Conservation (phyloP, 2,329 filamentous ascomycete genomes). For the Apiospora malaysiana region DNA sequence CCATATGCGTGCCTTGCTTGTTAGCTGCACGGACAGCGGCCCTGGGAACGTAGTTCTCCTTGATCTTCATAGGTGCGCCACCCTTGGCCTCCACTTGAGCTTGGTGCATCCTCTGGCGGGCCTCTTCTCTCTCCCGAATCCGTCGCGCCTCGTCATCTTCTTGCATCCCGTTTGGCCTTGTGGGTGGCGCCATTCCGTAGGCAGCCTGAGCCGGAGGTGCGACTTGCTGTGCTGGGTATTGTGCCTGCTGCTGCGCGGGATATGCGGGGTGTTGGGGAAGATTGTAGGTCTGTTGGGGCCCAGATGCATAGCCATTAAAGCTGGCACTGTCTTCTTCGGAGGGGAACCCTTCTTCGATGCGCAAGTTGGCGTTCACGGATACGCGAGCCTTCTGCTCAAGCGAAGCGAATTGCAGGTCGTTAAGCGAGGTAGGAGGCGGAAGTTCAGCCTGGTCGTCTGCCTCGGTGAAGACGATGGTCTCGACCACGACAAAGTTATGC, state of each 20-base stretch:
- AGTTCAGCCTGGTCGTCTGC: slow-evolving; percentile 85
- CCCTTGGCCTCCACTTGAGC: slow-evolving; percentile 79
- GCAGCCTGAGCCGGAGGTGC: slow-evolving; percentile 47
- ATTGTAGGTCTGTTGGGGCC: slow-evolving; percentile 43
- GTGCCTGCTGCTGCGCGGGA: slow-evolving; percentile 39
- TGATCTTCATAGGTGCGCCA: slow-evolving; percentile 82
- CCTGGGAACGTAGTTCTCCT: slow-evolving; percentile 89
- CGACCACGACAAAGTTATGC: slow-evolving; percentile 96
- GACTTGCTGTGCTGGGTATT: slow-evolving; percentile 38
- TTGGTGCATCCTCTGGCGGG: slow-evolving; percentile 70
- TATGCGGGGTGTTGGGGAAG: slow-evolving; percentile 53
- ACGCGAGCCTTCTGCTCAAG: slow-evolving; percentile 94
- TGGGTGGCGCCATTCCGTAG: slow-evolving; percentile 42
- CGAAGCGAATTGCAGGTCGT: slow-evolving; percentile 91
- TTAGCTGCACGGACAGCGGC: slow-evolving; percentile 75
- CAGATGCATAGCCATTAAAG: slow-evolving; percentile 54
- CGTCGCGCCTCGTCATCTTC: slow-evolving; percentile 68
- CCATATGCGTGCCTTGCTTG: slow-evolving; percentile 68
- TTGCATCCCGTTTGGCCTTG: slow-evolving; percentile 47
- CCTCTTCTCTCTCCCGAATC: slow-evolving; percentile 67
- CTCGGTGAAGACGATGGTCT: slow-evolving; percentile 92
- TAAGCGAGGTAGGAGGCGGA: slow-evolving; percentile 85
- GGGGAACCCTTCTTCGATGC: slow-evolving; percentile 95
- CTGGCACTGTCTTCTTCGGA: slow-evolving; percentile 69
- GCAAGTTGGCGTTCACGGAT: slow-evolving; percentile 79